phyloP scores from a whole-genome alignment of 768 basidiomycete genomes.

The Mycena galericulata region DNA sequence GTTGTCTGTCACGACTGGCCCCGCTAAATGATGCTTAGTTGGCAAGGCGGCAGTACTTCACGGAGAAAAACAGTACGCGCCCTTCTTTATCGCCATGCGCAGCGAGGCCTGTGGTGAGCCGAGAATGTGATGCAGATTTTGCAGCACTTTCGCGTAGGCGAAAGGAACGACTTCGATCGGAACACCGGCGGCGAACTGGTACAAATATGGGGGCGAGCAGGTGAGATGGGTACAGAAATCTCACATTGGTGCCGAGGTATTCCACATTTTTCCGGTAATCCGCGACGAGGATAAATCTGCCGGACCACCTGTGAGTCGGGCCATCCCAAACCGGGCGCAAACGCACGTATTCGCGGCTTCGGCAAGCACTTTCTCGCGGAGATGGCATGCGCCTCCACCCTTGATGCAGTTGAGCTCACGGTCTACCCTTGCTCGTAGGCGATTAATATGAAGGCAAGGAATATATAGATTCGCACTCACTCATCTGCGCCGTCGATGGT shows the following conservation, averaged over 20 bases:
- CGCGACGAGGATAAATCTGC: slow-evolving; percentile 89
- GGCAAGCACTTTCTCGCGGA: slow-evolving; percentile 97
- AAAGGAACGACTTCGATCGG: slow-evolving; percentile 98
- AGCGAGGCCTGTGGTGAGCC: slow-evolving; percentile 81
- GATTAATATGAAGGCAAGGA: background rate
- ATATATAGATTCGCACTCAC: slow-evolving; percentile 56
- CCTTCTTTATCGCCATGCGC: slow-evolving; percentile 92
- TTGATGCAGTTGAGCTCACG: slow-evolving; percentile 91
- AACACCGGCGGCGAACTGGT: slow-evolving; percentile 86
- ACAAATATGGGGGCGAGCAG: background rate
- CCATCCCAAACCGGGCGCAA: slow-evolving; percentile 9
- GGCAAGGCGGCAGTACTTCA: background rate
- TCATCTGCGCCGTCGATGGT: slow-evolving; percentile 98
- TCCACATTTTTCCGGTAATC: slow-evolving; percentile 95
- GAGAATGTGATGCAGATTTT: slow-evolving; percentile 69
- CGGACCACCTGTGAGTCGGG: slow-evolving; percentile 4
- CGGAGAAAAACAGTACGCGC: slow-evolving; percentile 37
- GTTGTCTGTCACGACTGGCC: slow-evolving; percentile 97
- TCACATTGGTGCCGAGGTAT: slow-evolving; percentile 83
- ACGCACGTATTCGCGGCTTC: slow-evolving; percentile 91
- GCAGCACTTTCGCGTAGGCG: slow-evolving; percentile 90
- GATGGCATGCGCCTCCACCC: slow-evolving; percentile 96
- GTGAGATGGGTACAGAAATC: slow-evolving; percentile 43
- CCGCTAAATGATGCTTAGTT: slow-evolving; percentile 62
- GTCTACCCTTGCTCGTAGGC: slow-evolving; percentile 78